Conservation (phyloP, 2,329 filamentous ascomycete species). For the Bipolaris bicolor region DNA sequence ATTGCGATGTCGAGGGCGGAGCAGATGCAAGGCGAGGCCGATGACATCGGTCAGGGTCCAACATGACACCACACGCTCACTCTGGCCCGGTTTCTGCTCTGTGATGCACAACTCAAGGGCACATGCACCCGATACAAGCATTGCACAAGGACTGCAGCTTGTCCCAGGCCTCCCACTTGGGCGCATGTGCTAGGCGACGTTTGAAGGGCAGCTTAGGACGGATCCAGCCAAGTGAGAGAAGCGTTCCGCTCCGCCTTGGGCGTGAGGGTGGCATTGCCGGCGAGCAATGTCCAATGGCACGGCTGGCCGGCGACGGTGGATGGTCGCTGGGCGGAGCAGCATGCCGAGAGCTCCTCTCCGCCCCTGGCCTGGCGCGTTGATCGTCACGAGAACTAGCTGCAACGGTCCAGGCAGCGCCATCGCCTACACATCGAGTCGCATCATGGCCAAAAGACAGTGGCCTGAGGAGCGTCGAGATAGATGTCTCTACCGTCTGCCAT, state of each 20-base stretch:
- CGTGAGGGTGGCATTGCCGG: not conserved
- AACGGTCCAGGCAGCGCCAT: not conserved
- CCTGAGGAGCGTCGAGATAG: not conserved
- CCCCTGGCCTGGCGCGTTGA: conserved; percentile 11
- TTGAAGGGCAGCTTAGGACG: not conserved
- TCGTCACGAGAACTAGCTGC: not conserved
- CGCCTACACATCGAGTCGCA: not conserved
- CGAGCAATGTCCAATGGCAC: not conserved
- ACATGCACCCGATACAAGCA: not conserved
- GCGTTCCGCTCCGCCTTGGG: conserved; percentile 9
- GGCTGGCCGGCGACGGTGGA: not conserved
- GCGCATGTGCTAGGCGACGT: not conserved
- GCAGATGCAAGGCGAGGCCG: conserved; percentile 8
- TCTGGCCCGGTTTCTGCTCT: not conserved
- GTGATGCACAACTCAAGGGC: not conserved
- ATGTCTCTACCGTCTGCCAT: not conserved
- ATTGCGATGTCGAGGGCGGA: conserved; percentile 4
- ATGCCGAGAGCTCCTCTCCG: conserved; percentile 24
- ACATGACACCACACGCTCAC: not conserved
- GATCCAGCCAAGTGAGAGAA: not conserved
- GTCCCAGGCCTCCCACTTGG: not conserved
- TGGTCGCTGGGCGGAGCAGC: conserved; percentile 5
- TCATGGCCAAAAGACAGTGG: not conserved
- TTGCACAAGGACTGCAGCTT: not conserved
- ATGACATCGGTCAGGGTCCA: conserved; percentile 10